A percentile compares a stretch with the other conserved stretches of the same genome.
phyloP scores from a whole-genome alignment of 1,284 basidiomycete genomes.

The Ceratobasidium sp. region DNA sequence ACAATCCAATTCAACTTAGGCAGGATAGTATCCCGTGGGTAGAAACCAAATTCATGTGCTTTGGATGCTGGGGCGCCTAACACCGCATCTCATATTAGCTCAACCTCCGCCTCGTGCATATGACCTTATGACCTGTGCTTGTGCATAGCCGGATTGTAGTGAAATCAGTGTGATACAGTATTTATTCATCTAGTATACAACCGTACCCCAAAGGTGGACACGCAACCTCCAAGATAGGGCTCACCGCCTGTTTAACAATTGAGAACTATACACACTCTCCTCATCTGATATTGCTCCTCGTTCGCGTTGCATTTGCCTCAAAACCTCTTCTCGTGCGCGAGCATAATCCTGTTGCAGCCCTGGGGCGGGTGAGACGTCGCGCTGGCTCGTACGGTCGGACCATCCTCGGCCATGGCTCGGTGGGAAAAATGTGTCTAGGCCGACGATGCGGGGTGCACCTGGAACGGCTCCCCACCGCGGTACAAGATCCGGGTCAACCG shows the following conservation, averaged over 20 bases:
- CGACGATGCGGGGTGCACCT: constrained; percentile 22
- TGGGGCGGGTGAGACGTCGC: constrained; percentile 26
- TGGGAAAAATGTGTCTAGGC: constrained; percentile 2
- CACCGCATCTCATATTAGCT: no score
- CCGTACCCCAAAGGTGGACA: not conserved
- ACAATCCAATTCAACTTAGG: no score
- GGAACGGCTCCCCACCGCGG: constrained; percentile 8
- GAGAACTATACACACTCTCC: constrained; percentile 35
- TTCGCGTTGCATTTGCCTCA: constrained; percentile 28
- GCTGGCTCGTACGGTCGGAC: not conserved
- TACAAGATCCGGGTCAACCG: not conserved
- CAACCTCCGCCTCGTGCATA: no score
- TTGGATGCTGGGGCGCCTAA: no score
- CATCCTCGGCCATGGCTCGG: not conserved
- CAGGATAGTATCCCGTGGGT: no score
- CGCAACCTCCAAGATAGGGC: constrained; percentile 8
- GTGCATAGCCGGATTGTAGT: no score
- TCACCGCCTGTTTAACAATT: not conserved
- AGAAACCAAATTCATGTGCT: no score
- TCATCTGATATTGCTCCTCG: constrained; percentile 21
- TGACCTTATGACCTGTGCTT: not conserved
- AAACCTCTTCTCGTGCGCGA: constrained; percentile 16
- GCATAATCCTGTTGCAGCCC: constrained; percentile 24
- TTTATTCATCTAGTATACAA: constrained; percentile 19
- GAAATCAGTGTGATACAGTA: constrained; percentile 11